These are phyloP conservation scores for Tolypocladium pustulatum DNA, from an alignment of 2,329 filamentous ascomycete genomes.

Conservation along the genomic window DNA sequence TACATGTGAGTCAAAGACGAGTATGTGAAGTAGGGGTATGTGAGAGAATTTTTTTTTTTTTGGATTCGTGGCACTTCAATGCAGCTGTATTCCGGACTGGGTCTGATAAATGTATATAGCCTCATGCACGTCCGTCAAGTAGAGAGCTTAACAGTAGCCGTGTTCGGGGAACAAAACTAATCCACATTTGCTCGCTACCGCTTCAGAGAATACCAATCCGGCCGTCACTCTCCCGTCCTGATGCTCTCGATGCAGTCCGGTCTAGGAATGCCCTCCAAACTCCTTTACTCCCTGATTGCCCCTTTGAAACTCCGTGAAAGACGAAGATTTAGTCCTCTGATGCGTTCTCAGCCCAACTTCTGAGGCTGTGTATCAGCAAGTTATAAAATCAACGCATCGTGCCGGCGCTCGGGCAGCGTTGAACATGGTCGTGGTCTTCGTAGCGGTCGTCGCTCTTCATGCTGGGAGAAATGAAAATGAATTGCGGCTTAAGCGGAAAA, in stretches of 20 bases:
- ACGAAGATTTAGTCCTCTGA: not conserved
- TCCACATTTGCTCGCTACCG: not conserved
- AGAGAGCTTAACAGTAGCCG: not conserved
- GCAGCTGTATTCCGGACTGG: not conserved
- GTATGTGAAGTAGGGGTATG: not conserved
- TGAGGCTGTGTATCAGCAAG: not conserved
- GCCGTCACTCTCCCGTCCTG: not conserved
- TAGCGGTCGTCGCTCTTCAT: not conserved
- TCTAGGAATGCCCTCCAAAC: not conserved
- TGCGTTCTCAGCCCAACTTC: not conserved
- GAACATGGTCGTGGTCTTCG: not conserved
- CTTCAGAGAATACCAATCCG: not conserved
- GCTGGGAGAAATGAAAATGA: not conserved
- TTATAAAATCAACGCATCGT: not conserved
- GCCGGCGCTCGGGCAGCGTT: not conserved
- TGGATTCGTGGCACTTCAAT: not conserved
- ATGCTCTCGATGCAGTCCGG: not conserved
- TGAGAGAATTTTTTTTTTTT: not conserved
- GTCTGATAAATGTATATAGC: not conserved
- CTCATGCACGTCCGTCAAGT: not conserved
- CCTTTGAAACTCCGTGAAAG: too few relatives aligned
- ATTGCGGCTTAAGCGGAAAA: not conserved
- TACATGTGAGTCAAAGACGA: too few relatives aligned
- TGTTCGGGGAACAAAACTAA: not conserved
- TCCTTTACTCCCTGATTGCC: not conserved